A percentile compares a stretch with the other conserved stretches of the same genome.
These are phyloP conservation scores for Emergomyces orientalis DNA, from an alignment of 2,329 filamentous ascomycete genomes.

Conservation along the genomic window DNA sequence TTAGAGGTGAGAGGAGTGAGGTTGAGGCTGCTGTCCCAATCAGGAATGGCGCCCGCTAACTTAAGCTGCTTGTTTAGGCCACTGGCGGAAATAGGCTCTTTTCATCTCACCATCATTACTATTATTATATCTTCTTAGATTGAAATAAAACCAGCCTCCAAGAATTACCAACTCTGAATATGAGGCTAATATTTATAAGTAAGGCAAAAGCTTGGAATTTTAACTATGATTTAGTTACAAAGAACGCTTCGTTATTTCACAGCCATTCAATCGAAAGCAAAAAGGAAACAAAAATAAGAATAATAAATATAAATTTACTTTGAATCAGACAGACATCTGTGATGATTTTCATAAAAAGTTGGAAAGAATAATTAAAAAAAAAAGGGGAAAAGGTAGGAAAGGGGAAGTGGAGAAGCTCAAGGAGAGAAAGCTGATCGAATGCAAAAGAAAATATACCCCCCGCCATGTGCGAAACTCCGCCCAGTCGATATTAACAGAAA, in stretches of 20 bases:
- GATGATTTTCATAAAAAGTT: background rate
- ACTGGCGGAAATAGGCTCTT: no score
- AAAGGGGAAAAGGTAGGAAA: background rate
- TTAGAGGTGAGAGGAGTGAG: background rate
- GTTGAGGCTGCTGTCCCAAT: conserved; percentile 4
- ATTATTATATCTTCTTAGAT: no score
- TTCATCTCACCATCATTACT: no score
- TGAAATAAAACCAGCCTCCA: no score
- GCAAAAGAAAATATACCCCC: conserved; percentile 1
- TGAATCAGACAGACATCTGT: background rate
- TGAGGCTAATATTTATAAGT: background rate
- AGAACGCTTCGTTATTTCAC: background rate
- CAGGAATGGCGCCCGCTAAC: conserved; percentile 7
- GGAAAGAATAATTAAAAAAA: background rate
- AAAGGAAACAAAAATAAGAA: background rate
- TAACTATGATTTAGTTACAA: background rate
- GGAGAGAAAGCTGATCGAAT: background rate
- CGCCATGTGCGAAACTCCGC: background rate
- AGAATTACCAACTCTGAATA: background rate
- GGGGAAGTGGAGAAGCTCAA: conserved; percentile 3
- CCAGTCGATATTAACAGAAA: background rate
- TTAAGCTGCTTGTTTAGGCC: no score
- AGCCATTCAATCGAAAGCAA: background rate
- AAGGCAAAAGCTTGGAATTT: background rate
- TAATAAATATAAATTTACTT: no score